phyloP scores from a whole-genome alignment of 257 asterid genomes.

The Solanum piurae region DNA sequence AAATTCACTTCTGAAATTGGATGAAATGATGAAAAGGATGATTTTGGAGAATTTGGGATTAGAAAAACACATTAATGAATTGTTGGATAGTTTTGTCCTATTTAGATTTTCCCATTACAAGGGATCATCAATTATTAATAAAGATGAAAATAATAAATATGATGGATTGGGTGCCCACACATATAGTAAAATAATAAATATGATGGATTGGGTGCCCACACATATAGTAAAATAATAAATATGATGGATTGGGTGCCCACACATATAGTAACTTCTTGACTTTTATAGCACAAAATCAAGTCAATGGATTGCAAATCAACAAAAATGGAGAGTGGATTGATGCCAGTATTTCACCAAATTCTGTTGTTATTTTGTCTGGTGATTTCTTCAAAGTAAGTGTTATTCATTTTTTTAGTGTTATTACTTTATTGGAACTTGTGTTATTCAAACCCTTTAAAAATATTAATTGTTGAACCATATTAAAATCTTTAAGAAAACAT shows the following conservation, averaged over 20 bases:
- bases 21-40: neutral
- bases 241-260: neutral
- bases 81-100: neutral
- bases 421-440: too few relatives aligned
- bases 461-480: too few relatives aligned
- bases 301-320: neutral
- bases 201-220: neutral
- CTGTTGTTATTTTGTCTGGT: slow-evolving; percentile 4
- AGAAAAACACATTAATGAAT: neutral
- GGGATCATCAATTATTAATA: too few relatives aligned
- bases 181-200: too few relatives aligned
- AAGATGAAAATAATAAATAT: neutral
- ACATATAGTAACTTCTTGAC: neutral
- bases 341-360: slow-evolving; percentile 15
- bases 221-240: neutral
- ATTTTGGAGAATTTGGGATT: neutral
- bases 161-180: neutral
- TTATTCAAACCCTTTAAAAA: too few relatives aligned
- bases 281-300: neutral
- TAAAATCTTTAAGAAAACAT: too few relatives aligned
- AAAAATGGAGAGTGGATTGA: slow-evolving; percentile 40
- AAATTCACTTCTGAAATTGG: neutral
- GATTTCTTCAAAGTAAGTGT: too few relatives aligned
- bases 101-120: neutral
- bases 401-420: too few relatives aligned